phyloP scores from a whole-genome alignment of 2,329 filamentous ascomycete species.

The Trichoderma breve region DNA sequence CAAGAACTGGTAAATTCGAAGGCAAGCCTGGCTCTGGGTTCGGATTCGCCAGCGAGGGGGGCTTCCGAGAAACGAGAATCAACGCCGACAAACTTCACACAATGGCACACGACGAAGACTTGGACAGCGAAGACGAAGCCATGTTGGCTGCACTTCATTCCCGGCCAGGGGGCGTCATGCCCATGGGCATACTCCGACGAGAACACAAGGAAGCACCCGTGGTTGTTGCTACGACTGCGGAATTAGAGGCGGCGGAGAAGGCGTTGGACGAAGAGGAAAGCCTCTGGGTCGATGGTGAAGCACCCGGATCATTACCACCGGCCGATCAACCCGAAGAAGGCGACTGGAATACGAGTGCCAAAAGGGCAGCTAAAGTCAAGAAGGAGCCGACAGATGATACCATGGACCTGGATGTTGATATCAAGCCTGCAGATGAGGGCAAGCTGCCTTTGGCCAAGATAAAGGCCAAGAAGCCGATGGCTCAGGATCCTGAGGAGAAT shows the following conservation, averaged over 20 bases:
- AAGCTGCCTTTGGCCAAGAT: constrained; percentile 26
- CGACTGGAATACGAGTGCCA: constrained; percentile 45
- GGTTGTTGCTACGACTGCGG: constrained; percentile 55
- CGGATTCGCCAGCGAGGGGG: constrained; percentile 33
- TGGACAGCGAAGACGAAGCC: constrained; percentile 45
- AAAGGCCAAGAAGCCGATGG: constrained; percentile 30
- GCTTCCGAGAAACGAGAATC: constrained; percentile 47
- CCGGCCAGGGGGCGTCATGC: constrained; percentile 40
- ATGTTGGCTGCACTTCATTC: constrained; percentile 38
- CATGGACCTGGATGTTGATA: constrained; percentile 42
- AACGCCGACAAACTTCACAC: constrained; percentile 56
- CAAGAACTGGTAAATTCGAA: constrained; percentile 34
- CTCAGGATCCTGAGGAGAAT: constrained; percentile 40
- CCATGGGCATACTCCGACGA: constrained; percentile 55
- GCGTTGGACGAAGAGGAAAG: constrained; percentile 43
- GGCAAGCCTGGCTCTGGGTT: constrained; percentile 42
- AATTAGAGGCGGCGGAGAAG: constrained; percentile 55
- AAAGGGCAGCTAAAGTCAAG: constrained; percentile 41
- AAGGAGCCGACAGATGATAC: constrained; percentile 41
- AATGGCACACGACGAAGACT: constrained; percentile 43
- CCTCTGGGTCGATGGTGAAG: constrained; percentile 44
- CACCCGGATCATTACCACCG: constrained; percentile 27
- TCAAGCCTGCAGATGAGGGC: constrained; percentile 28
- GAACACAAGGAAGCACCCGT: constrained; percentile 55
- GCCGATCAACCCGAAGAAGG: constrained; percentile 37